A percentile compares a stretch with the other conserved stretches of the same genome.
These are phyloP conservation scores for Crithidia fasciculata DNA, from an alignment of 208 protist genomes.

Conservation along the genomic window DNA sequence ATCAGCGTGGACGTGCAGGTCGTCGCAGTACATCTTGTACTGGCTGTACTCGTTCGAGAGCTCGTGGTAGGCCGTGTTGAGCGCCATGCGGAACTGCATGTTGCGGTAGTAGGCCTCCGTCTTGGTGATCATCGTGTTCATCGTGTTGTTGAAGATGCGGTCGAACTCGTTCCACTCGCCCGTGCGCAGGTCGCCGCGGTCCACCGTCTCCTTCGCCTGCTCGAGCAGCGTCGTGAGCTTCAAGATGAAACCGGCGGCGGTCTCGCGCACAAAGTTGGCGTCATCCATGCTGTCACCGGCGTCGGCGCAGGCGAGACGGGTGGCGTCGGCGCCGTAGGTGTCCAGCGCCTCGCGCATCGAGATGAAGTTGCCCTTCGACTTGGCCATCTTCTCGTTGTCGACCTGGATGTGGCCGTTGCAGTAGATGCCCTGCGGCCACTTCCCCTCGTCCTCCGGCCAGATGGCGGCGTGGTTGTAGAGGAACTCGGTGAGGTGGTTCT, in stretches of 20 bases:
- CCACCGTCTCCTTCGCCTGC: conserved; percentile 82
- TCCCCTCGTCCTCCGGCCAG: conserved; percentile 81
- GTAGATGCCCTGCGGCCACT: conserved; percentile 95
- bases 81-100: conserved; percentile 96
- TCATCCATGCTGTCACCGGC: conserved; percentile 98
- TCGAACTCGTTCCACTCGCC: conserved; percentile 88
- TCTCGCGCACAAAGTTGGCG: conserved; percentile 97
- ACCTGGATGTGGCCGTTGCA: conserved; percentile 99
- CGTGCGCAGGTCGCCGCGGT: conserved; percentile 47
- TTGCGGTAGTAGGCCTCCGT: conserved; percentile 89
- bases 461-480: conserved; percentile 99
- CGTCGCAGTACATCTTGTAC: conserved; percentile 91
- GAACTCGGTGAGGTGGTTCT: conserved; percentile 99
- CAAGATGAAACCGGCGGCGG: conserved; percentile 95
- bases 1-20: conserved; percentile 68
- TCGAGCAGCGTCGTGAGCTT: conserved; percentile 96
- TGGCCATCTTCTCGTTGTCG: conserved; percentile 99
- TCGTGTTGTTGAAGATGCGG: conserved; percentile 93
- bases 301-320: conserved; percentile 98
- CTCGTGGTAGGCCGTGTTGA: conserved; percentile 96
- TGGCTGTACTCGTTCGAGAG: conserved; percentile 91
- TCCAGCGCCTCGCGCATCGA: conserved; percentile 92
- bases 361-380: conserved; percentile 99
- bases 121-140: conserved; percentile 91
- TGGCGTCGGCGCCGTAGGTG: conserved; percentile 91